Evolutionary conservation across 2,329 filamentous ascomycete genomes (phyloP).

Genomic region (Neopestalotiopsis sp.): DNA sequence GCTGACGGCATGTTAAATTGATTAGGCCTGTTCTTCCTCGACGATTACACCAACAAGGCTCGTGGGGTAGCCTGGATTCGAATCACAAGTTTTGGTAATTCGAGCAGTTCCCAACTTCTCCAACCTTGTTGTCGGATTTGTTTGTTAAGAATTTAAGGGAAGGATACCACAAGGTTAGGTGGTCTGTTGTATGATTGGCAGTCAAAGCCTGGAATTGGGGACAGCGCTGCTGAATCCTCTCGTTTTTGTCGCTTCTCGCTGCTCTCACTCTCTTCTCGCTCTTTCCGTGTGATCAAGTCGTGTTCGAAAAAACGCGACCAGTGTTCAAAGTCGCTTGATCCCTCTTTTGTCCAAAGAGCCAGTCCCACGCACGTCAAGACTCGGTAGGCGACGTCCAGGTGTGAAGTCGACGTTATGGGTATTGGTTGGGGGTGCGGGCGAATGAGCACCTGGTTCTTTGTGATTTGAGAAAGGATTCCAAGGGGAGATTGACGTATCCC

Average conservation of each 20-base stretch:
- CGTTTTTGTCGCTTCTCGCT: slow-evolving; percentile 27
- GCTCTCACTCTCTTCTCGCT: slow-evolving; percentile 30
- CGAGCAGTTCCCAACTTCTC: not conserved
- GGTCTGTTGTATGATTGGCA: slow-evolving; percentile 19
- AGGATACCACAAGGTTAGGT: slow-evolving; percentile 8
- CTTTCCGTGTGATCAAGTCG: slow-evolving; percentile 9
- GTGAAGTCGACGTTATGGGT: not conserved
- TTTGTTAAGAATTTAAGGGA: not conserved
- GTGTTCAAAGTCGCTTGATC: not conserved
- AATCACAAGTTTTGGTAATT: not conserved
- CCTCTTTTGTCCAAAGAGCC: not conserved
- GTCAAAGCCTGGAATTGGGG: slow-evolving; percentile 37
- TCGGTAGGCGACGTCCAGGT: not conserved
- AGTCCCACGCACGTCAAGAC: not conserved
- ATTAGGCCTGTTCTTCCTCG: slow-evolving; percentile 7
- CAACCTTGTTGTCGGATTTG: slow-evolving; percentile 18
- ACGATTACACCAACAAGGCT: slow-evolving; percentile 12
- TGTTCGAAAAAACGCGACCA: not conserved
- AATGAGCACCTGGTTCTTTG: not conserved
- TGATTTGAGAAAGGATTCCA: not conserved
- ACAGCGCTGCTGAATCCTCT: slow-evolving; percentile 61
- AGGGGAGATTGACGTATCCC: not conserved
- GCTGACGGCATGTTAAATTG: slow-evolving; percentile 64
- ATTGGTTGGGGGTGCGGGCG: not conserved
- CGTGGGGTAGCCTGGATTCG: slow-evolving; percentile 5